Base-by-base conservation (phyloP, 179 eudicot genomes). In the Camellia oleifera region DNA sequence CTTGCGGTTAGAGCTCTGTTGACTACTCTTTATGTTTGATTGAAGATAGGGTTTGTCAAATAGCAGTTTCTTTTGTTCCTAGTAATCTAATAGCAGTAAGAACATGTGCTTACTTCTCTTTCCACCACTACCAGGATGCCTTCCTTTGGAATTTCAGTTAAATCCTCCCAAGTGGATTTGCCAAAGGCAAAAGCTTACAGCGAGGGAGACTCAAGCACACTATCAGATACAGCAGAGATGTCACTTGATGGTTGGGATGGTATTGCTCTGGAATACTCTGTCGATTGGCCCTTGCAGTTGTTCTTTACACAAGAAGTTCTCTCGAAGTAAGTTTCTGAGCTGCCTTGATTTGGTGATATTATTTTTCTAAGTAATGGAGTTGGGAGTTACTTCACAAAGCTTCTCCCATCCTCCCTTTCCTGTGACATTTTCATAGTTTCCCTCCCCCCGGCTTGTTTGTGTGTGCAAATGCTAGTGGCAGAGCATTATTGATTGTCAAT, bases 161-260 rank as follows among this genome's bases (percentile, higher is more conserved):
- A 88, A 82, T 70, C 95, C 79, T 79, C 97, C 78, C 94, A 89
- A 85, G 75, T 80, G 40, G 88, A 90, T 81, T 80, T 87, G 86
- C 88, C 89, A 74, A 94, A 87, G 83, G 82, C 89, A 82, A 94
- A 88, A 89, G 85, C 81, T 66, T 78, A 80, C 74, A 17, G 65
- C 50, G 90, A 89, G 81, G 92, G 93, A 79, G 95, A 84, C 77
- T 81, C 87, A 10, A 83, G 83, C 82, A 83, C 81, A 74, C 85
- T 82, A 23, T 85, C 91, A 82, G 89, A 83, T 81, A 72, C 86
- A 80, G 72, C 87, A 26, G 97, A 92, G 81, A 83, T 84, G 81
- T 88, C 89, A 62, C 83, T 90, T 82, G 97, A 94, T 92, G 98
- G 98, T 77, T 97, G 99, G 99, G 97, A 93, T 92, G 94, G 95